Evolutionary conservation across 2,329 filamentous ascomycete genomes (phyloP).

Genomic region (Hypoxylon rubiginosum): DNA sequence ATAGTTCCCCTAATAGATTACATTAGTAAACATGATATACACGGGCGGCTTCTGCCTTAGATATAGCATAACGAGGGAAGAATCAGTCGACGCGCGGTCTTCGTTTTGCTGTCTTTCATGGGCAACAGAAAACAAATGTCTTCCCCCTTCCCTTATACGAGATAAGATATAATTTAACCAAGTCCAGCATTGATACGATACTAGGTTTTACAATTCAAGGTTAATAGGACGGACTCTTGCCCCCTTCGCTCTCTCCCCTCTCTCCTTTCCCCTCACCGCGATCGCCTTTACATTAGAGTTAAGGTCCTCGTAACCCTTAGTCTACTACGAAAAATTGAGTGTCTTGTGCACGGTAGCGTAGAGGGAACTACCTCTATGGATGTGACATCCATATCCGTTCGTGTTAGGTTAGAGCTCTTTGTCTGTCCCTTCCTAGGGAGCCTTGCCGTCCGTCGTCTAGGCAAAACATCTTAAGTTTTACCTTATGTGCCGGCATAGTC

Average conservation of each 20-base stretch:
- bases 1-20: neutral
- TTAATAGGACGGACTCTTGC: neutral
- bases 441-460: neutral
- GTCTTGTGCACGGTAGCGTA: neutral
- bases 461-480: neutral
- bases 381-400: slow-evolving; percentile 15
- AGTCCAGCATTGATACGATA: neutral
- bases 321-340: neutral
- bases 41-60: neutral
- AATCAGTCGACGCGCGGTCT: neutral
- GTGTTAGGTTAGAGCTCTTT: neutral
- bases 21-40: neutral
- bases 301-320: neutral
- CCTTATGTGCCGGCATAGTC: neutral
- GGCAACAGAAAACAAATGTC: neutral
- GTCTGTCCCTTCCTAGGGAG: neutral
- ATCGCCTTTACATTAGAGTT: slow-evolving; percentile 9
- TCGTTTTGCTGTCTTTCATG: neutral
- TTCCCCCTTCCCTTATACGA: neutral
- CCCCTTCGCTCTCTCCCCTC: neutral
- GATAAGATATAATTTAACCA: slow-evolving; percentile 12
- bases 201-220: slow-evolving; percentile 25
- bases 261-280: neutral
- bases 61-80: neutral
- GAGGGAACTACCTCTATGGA: neutral